A percentile compares a stretch with the other conserved stretches of the same genome.
Evolutionary conservation across 495 filamentous ascomycete genomes (phyloP).

Genomic region (Annulohypoxylon nitens): DNA sequence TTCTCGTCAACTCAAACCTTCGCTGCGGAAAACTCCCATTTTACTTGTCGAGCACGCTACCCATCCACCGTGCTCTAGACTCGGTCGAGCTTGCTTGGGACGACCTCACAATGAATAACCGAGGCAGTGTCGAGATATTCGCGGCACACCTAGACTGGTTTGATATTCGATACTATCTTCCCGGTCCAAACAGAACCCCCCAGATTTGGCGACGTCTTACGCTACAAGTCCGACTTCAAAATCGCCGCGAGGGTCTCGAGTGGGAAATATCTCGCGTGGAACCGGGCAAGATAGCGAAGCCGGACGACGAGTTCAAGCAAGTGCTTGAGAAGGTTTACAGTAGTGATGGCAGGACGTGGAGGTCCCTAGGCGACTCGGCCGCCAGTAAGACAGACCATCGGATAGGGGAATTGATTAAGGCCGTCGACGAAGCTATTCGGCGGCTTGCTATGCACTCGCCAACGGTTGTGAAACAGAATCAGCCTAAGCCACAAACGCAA

Average conservation of each 20-base stretch:
- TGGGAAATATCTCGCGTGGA: conserved; percentile 60
- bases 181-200: conserved; percentile 25
- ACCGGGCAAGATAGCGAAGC: conserved; percentile 22
- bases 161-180: conserved; percentile 60
- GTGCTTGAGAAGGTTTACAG: conserved; percentile 57
- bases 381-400: conserved; percentile 50
- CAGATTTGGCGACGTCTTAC: conserved; percentile 48
- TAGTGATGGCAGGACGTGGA: conserved; percentile 49
- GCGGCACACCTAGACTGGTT: conserved; percentile 63
- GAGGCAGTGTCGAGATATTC: conserved; percentile 58
- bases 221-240: conserved; percentile 55
- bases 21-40: conserved; percentile 53
- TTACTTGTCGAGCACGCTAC: conserved; percentile 69
- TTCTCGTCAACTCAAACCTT: conserved; percentile 67
- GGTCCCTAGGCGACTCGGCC: conserved; percentile 52
- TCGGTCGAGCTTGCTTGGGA: conserved; percentile 63
- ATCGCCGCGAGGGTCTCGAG: conserved; percentile 51
- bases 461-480: conserved; percentile 40
- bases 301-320: conserved; percentile 59
- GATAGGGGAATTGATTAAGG: conserved; percentile 53
- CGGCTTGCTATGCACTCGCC: conserved; percentile 45
- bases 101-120: conserved; percentile 45
- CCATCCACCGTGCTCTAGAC: conserved; percentile 75
- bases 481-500: conserved; percentile 31
- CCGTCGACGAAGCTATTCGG: conserved; percentile 49